Percentiles rank a stretch among this genome's conserved stretches.
These are phyloP conservation scores for Neurospora tetraspora DNA, from an alignment of 495 filamentous ascomycete genomes.

Conservation along the genomic window DNA sequence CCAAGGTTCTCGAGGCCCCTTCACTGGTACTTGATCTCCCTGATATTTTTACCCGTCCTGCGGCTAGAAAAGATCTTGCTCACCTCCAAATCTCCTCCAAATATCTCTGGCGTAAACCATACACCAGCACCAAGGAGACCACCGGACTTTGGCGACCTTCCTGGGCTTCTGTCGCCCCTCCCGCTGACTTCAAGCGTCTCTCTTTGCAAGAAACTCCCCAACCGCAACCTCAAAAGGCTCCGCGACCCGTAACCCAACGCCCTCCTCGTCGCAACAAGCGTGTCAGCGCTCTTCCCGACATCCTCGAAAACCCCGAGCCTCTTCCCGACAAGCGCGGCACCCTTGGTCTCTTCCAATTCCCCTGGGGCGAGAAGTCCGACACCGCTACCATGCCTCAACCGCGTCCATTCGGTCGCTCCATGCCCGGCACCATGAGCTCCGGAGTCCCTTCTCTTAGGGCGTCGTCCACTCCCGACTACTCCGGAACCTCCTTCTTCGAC, in stretches of 20 bases:
- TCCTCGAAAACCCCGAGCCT: slow-evolving; percentile 44
- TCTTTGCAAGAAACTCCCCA: slow-evolving; percentile 15
- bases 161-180: slow-evolving; percentile 26
- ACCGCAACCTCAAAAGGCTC: slow-evolving; percentile 15
- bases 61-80: slow-evolving; percentile 19
- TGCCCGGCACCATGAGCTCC: slow-evolving; percentile 41
- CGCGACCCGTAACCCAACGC: slow-evolving; percentile 31
- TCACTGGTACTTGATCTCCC: not conserved
- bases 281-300: slow-evolving; percentile 44
- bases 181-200: slow-evolving; percentile 20
- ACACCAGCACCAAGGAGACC: slow-evolving; percentile 10
- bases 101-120: slow-evolving; percentile 31
- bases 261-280: slow-evolving; percentile 42
- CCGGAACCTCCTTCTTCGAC: slow-evolving; percentile 38
- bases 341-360: slow-evolving; percentile 47
- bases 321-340: slow-evolving; percentile 41
- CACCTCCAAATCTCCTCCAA: slow-evolving; percentile 28
- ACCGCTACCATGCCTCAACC: slow-evolving; percentile 30
- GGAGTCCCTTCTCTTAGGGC: slow-evolving; percentile 19
- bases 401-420: slow-evolving; percentile 8
- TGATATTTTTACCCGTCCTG: slow-evolving; percentile 14
- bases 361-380: slow-evolving; percentile 48
- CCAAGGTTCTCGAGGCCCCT: not conserved
- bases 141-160: slow-evolving; percentile 28
- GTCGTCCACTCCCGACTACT: slow-evolving; percentile 22